Conservation (phyloP, 768 basidiomycete genomes). For the Phylloporus arenicola region DNA sequence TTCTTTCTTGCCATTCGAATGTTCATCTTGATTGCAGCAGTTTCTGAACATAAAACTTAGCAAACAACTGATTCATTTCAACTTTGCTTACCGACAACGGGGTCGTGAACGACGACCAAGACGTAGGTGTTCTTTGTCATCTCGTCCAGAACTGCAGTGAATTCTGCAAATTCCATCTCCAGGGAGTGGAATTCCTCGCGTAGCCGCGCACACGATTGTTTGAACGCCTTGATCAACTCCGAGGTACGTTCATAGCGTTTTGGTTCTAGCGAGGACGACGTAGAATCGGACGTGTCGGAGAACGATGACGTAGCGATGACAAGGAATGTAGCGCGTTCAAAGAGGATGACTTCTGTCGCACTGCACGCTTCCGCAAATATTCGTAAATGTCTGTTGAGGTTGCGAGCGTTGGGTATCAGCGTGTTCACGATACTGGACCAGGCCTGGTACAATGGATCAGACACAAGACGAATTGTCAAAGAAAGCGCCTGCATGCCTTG, state of each 20-base stretch:
- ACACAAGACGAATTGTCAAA: not conserved
- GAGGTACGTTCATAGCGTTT: slow-evolving; percentile 83
- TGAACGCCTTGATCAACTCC: slow-evolving; percentile 94
- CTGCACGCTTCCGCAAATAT: slow-evolving; percentile 83
- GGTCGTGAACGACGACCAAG: slow-evolving; percentile 83
- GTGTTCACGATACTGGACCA: slow-evolving; percentile 98
- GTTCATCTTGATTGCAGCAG: slow-evolving; percentile 82
- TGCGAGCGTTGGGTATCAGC: slow-evolving; percentile 89
- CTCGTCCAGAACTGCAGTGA: slow-evolving; percentile 86
- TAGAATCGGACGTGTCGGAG: slow-evolving; percentile 32
- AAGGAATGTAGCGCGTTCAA: slow-evolving; percentile 96
- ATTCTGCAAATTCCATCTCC: slow-evolving; percentile 81
- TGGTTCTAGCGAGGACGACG: slow-evolving; percentile 45
- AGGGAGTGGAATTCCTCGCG: slow-evolving; percentile 82
- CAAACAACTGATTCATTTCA: not conserved
- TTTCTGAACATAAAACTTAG: slow-evolving; percentile 48
- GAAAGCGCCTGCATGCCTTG: slow-evolving; percentile 47
- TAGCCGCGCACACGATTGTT: slow-evolving; percentile 81
- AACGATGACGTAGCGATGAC: slow-evolving; percentile 83
- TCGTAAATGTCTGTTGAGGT: slow-evolving; percentile 80
- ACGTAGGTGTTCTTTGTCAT: slow-evolving; percentile 93
- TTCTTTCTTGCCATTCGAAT: slow-evolving; percentile 81
- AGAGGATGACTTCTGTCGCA: slow-evolving; percentile 91
- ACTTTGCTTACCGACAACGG: slow-evolving; percentile 64
- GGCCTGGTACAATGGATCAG: slow-evolving; percentile 51